Percentiles rank a stretch among this genome's conserved stretches.
These are phyloP conservation scores for Sanghuangporus sanghuang DNA, from an alignment of 1,284 basidiomycete genomes.

Conservation along the genomic window DNA sequence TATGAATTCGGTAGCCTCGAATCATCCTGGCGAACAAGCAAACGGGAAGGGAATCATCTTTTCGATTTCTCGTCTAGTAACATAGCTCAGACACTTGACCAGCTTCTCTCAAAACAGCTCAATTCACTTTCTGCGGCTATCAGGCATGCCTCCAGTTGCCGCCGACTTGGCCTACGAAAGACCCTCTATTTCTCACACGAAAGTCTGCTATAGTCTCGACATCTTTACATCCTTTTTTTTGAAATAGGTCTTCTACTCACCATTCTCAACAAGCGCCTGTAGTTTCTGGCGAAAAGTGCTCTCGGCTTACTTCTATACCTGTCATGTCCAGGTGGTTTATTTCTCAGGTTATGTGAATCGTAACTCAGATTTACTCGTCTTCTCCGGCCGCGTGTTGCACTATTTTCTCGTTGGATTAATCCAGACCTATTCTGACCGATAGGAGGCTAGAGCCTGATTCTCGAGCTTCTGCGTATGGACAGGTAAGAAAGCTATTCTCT, in stretches of 20 bases:
- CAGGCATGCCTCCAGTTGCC: too few species aligned
- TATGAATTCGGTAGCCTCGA: too few species aligned
- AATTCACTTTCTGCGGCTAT: too few species aligned
- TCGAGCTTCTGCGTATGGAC: too few species aligned
- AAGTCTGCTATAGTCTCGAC: not conserved
- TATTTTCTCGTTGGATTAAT: not conserved
- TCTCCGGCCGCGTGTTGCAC: not conserved
- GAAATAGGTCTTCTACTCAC: not conserved
- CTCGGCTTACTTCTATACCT: not conserved
- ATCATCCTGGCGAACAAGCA: too few species aligned
- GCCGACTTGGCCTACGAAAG: too few species aligned
- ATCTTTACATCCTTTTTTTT: not conserved
- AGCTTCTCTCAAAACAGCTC: too few species aligned
- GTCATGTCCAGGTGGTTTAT: not conserved
- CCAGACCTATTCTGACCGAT: not conserved
- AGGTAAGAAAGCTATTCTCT: too few species aligned
- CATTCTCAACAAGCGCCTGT: not conserved
- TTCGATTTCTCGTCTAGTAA: too few species aligned
- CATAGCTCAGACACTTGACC: too few species aligned
- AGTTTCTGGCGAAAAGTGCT: not conserved
- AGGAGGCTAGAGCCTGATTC: not conserved
- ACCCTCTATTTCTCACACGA: too few species aligned
- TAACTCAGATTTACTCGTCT: not conserved
- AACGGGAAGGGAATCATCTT: too few species aligned
- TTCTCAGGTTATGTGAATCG: not conserved